Evolutionary conservation across 73 alveolate species (phyloP).

Genomic region (Paramecium caudatum): DNA sequence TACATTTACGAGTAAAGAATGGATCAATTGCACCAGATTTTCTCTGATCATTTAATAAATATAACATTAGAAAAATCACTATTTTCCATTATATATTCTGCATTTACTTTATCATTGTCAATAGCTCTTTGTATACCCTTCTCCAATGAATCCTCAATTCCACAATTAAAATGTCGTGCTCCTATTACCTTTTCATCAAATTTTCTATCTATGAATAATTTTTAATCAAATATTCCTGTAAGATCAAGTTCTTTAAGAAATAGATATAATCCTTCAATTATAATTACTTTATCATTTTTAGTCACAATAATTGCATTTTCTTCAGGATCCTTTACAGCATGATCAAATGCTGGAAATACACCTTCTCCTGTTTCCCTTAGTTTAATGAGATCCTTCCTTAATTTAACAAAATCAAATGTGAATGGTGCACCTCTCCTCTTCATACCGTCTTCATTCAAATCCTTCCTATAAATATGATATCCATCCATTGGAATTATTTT

Average conservation of each 20-base stretch:
- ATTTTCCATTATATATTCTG: not conserved
- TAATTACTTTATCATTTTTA: conserved; percentile 30
- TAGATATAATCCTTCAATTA: conserved; percentile 76
- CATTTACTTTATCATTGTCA: not conserved
- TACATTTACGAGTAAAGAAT: conserved; percentile 77
- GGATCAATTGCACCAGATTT: conserved; percentile 86
- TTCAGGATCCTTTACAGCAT: conserved; percentile 67
- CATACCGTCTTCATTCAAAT: conserved; percentile 62
- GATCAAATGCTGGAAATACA: conserved; percentile 70
- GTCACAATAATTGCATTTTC: conserved; percentile 66
- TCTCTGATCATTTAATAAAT: conserved; percentile 75
- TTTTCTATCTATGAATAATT: conserved; percentile 57
- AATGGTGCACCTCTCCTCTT: conserved; percentile 76
- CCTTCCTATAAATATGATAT: conserved; percentile 66
- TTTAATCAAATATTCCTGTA: conserved; percentile 46
- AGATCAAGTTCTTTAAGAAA: conserved; percentile 66
- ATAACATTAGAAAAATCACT: conserved; percentile 4
- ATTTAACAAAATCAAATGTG: conserved; percentile 62
- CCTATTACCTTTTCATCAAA: conserved; percentile 34
- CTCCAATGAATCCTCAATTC: conserved; percentile 52
- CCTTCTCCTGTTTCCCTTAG: conserved; percentile 46
- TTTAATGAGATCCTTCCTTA: conserved; percentile 49
- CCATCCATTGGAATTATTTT: conserved; percentile 76
- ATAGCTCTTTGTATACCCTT: conserved; percentile 20
- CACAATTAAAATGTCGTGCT: conserved; percentile 43